Conservation (phyloP, 345 rosid species). For the Eucalyptus tenuipes region DNA sequence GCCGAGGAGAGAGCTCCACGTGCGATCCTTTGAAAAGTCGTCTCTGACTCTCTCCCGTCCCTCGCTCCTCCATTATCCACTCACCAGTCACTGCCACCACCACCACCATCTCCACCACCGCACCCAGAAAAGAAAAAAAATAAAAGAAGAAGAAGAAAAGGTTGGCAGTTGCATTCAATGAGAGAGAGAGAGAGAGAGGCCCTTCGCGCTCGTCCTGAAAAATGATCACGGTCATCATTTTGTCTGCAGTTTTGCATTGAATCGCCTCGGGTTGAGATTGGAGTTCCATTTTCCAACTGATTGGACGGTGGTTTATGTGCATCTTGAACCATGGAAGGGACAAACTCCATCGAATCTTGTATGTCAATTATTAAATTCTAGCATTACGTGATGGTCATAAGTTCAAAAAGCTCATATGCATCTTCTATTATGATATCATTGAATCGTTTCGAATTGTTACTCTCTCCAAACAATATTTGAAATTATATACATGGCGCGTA, state of each 20-base stretch:
- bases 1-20: neutral
- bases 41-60: neutral
- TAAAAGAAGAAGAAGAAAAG: neutral
- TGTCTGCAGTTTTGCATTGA: neutral
- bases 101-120: neutral
- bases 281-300: neutral
- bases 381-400: neutral
- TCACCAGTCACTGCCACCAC: neutral
- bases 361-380: neutral
- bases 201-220: neutral
- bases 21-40: neutral
- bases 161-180: neutral
- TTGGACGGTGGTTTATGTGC: neutral
- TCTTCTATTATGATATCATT: neutral
- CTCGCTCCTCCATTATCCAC: neutral
- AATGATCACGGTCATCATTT: neutral
- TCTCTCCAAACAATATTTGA: neutral
- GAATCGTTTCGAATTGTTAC: neutral
- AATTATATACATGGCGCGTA: rapidly evolving
- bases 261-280: neutral
- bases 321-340: neutral
- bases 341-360: neutral
- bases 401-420: rapidly evolving
- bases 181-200: neutral
- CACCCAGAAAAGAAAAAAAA: neutral